Evolutionary conservation across 1,284 basidiomycete species (phyloP), one percentile per base, ranked within the genome.

Genomic region (Lentinula novae-zelandiae): DNA sequence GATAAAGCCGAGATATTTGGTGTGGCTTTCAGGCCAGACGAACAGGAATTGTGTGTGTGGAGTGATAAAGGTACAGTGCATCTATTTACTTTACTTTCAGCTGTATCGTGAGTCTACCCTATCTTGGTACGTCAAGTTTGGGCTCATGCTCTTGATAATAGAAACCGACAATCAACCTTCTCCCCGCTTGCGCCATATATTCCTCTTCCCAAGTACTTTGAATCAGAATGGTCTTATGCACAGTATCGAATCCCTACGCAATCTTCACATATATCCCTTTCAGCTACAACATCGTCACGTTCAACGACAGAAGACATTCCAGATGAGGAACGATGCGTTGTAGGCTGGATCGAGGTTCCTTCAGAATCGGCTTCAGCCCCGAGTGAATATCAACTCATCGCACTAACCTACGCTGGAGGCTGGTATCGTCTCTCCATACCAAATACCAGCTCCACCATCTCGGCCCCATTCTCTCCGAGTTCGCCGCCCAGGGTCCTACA

Each of bases 51-150:
- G 1, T 92, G 90, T 67, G 92, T 92, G 8, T 94, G 93, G 91
- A 96, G 94, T 71, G 96, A 98, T 74, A 98, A 98, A 76, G 95
- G 96, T 42, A 98, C 96, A 0, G 86, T 98, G 3, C 95, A 98
- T 71, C 80, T 96, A 22, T 95, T 95, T 72, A 86, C 89, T 38
- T 82, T 96, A 61, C 78, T 81, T 46, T 83, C 87, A 40, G 84
- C 84, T 9, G 72, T 82, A 64, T 83, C 84, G 89, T 91, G 71
- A 79, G 87, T 82, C 39, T 49, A 34, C 57, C 36, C 61, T 56
- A 51, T 12, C 27, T 10, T 12, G 17, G 44, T 52, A 27, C 54
- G 33, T 60, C 27, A 27, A 27, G 36, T 51, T 60, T 53, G 63
- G 27, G 63, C 59, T 58, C 39, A 61, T 61, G 36, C 40, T 65